phyloP scores from a whole-genome alignment of 345 rosid species.

The Syzygium aqueum region DNA sequence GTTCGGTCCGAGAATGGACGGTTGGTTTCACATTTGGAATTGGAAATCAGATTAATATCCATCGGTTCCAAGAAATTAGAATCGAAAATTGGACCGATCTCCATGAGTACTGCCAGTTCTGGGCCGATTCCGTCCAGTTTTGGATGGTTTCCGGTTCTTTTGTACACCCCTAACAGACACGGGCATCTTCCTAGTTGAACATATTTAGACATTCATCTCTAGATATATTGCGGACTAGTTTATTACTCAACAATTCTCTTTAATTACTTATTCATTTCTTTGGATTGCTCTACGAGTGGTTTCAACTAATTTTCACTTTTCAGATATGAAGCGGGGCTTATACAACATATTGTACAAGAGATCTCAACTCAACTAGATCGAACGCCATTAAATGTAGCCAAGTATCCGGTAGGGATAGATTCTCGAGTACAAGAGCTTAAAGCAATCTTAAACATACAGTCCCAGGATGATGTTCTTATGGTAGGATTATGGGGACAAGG shows the following conservation, averaged over 20 bases:
- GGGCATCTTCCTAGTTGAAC: not conserved
- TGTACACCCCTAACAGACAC: not conserved
- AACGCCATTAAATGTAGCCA: not conserved
- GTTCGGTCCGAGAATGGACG: too few relatives aligned
- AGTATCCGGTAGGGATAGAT: not conserved
- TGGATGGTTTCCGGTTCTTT: too few relatives aligned
- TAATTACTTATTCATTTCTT: not conserved
- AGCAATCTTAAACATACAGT: not conserved
- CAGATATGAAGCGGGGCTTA: not conserved
- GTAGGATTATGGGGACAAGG: not conserved
- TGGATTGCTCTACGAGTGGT: not conserved
- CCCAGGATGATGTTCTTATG: not conserved
- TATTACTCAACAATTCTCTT: not conserved
- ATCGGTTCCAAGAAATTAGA: too few relatives aligned
- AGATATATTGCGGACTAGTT: accelerated
- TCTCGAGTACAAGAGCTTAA: not conserved
- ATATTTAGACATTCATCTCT: not conserved
- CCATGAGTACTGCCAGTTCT: too few relatives aligned
- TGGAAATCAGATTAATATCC: too few relatives aligned
- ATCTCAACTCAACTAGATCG: not conserved
- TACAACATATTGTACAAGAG: not conserved
- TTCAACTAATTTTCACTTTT: not conserved
- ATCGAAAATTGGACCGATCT: too few relatives aligned
- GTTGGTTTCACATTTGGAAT: too few relatives aligned
- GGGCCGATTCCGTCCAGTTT: too few relatives aligned